Conservation (phyloP, 257 asterid genomes). For the Rauvolfia tetraphylla region DNA sequence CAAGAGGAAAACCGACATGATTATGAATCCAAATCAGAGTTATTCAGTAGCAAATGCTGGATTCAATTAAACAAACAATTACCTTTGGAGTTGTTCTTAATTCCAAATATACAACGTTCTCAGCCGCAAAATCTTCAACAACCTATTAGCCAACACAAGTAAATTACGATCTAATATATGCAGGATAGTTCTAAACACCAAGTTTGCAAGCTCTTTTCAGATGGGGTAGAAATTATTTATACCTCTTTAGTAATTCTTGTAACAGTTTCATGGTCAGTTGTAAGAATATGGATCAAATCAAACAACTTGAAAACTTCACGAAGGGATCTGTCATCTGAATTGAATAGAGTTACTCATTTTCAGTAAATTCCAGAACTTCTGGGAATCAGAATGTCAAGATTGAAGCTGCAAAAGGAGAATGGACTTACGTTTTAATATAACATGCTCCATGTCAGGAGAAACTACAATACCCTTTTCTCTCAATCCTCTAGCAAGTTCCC, state of each 20-base stretch:
- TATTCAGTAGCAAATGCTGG: not conserved
- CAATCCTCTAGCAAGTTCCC: constrained; percentile 83
- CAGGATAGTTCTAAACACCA: not conserved
- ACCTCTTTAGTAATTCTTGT: constrained; percentile 90
- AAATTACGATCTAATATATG: constrained; percentile 7
- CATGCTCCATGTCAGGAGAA: constrained; percentile 73
- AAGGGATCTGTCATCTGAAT: constrained; percentile 75
- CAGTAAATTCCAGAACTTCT: not conserved
- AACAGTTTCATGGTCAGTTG: constrained; percentile 81
- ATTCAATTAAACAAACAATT: constrained; percentile 5
- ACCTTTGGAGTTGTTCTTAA: constrained; percentile 95
- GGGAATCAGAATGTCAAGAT: not conserved
- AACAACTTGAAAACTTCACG: constrained; percentile 85
- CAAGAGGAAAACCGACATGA: not conserved
- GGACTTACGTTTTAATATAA: constrained; percentile 60
- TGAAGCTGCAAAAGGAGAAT: not conserved
- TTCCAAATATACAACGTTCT: constrained; percentile 87
- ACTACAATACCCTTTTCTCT: constrained; percentile 54
- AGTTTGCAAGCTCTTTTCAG: not conserved
- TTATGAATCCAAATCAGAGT: not conserved
- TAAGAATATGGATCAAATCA: constrained; percentile 77
- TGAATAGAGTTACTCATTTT: constrained; percentile 18
- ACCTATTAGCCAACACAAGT: constrained; percentile 41
- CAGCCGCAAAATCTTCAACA: constrained; percentile 91
- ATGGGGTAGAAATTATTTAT: not conserved